These are phyloP conservation scores for Tuber aestivum DNA, from an alignment of 495 filamentous ascomycete species.

Conservation along the genomic window DNA sequence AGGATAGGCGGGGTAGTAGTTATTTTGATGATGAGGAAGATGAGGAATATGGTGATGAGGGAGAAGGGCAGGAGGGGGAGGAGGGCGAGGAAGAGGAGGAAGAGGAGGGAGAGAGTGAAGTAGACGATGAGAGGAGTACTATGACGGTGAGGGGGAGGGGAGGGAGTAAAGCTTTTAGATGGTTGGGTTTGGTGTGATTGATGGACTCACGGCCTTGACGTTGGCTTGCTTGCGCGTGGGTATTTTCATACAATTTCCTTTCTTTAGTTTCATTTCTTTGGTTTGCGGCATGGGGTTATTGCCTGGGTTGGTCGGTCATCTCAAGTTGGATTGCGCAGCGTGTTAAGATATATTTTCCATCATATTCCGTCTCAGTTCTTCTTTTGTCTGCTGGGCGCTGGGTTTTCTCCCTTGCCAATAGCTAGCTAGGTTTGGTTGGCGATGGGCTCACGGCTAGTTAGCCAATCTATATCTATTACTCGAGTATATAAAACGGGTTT, in stretches of 20 bases:
- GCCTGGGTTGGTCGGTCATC: background rate
- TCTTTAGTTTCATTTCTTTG: background rate
- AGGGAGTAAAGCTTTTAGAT: conserved; percentile 35
- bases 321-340: background rate
- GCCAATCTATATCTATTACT: too few relatives aligned
- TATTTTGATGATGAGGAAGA: conserved; percentile 30
- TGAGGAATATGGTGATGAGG: conserved; percentile 24
- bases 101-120: conserved; percentile 29
- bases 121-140: conserved; percentile 12
- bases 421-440: background rate
- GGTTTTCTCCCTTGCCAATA: background rate
- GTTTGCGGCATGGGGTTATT: background rate
- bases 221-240: background rate
- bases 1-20: conserved; percentile 16
- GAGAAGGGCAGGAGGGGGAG: conserved; percentile 14
- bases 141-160: conserved; percentile 17
- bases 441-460: background rate
- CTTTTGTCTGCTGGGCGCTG: background rate
- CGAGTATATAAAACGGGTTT: too few relatives aligned
- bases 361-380: background rate
- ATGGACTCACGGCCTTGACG: background rate
- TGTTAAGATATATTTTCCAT: background rate
- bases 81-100: conserved; percentile 17
- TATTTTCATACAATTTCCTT: background rate
- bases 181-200: conserved; percentile 30